Base-by-base conservation (phyloP, 1,284 basidiomycete genomes). In the Ustilago lituana region DNA sequence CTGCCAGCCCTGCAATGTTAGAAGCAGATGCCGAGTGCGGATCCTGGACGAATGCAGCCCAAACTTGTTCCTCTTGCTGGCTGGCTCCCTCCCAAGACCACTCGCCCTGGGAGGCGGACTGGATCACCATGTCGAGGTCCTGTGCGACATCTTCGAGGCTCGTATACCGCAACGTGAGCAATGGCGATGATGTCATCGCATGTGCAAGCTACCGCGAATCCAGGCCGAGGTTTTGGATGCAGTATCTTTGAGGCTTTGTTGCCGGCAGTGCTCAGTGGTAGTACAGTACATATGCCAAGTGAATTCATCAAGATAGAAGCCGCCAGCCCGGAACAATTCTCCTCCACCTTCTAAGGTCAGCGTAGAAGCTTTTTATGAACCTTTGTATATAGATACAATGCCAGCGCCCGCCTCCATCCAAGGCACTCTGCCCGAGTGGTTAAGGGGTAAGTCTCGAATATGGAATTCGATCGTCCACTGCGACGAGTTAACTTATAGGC, bases 361-460 rank as follows among this genome's bases (percentile, higher is more conserved):
- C n/a, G n/a, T n/a, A n/a, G n/a, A n/a, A n/a, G n/a, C n/a, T n/a
- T n/a, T n/a, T n/a, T n/a, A n/a, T 36, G 14, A 26, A 47, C 3
- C 20, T 35, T 8, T 14, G 2, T 9, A 5, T 37, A 33, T 48
- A 20, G 33, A 20, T 38, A 36, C 27, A 35, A 26, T 14, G 12
- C 7, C 12, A 7, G 6, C 12, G 7, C 6, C 27, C 12, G 27
- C 27, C 27, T 29, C 12, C 10, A n/a, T 33, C 19, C 9, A 38
- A 57, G 61, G 61, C 56, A 35, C 55, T 65, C 50, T 65, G 62
- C 52, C 62, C 62, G 62, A 65, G 62, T 59, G 62, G 62, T 65
- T 65, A 65, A 65, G 62, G 62, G 52, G 62, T 65, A 59, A 58
- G 62, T 59, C 62, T 65, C 62, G 62, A 65, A 59, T 55, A 37